A percentile compares a stretch with the other conserved stretches of the same genome.
Evolutionary conservation across 345 rosid genomes (phyloP).

Genomic region (Ricinus communis): DNA sequence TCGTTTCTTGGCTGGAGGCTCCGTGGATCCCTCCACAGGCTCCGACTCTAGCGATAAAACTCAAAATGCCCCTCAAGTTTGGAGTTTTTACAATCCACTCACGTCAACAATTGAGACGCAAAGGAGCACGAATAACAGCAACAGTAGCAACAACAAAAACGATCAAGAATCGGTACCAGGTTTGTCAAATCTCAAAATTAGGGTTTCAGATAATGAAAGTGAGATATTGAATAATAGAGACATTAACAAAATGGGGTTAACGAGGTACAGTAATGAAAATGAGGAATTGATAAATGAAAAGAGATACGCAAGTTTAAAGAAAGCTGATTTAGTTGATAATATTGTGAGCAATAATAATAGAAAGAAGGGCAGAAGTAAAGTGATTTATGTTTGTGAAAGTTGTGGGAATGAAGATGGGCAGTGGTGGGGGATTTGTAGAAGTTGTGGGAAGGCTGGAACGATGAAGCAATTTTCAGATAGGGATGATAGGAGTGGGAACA

Average conservation of each 20-base stretch:
- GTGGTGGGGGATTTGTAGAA: slow-evolving; percentile 90
- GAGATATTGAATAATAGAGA: slow-evolving; percentile 5
- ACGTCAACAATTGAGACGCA: not conserved
- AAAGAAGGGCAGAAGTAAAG: slow-evolving; percentile 48
- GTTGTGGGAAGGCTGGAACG: slow-evolving; percentile 55
- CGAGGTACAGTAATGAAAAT: slow-evolving; percentile 9
- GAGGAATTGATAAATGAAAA: slow-evolving; percentile 18
- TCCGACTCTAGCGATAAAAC: not conserved
- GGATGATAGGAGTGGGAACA: slow-evolving; percentile 21
- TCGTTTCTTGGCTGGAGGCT: slow-evolving; percentile 9
- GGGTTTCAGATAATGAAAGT: not conserved
- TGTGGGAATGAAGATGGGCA: slow-evolving; percentile 79
- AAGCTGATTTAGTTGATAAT: slow-evolving; percentile 9
- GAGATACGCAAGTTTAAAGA: slow-evolving; percentile 13
- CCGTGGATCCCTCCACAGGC: not conserved
- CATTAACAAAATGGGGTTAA: slow-evolving; percentile 14
- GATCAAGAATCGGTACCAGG: slow-evolving; percentile 1
- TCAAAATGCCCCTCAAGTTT: slow-evolving; percentile 19
- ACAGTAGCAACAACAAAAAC: not conserved
- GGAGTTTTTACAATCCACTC: slow-evolving; percentile 38
- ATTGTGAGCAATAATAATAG: slow-evolving; percentile 30
- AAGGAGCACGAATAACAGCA: too few relatives aligned
- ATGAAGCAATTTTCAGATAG: slow-evolving; percentile 49
- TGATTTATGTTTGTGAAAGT: slow-evolving; percentile 61
- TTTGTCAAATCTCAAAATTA: slow-evolving; percentile 17